Conservation (phyloP, 2,329 filamentous ascomycete genomes). For the Aureobasidium sp. region DNA sequence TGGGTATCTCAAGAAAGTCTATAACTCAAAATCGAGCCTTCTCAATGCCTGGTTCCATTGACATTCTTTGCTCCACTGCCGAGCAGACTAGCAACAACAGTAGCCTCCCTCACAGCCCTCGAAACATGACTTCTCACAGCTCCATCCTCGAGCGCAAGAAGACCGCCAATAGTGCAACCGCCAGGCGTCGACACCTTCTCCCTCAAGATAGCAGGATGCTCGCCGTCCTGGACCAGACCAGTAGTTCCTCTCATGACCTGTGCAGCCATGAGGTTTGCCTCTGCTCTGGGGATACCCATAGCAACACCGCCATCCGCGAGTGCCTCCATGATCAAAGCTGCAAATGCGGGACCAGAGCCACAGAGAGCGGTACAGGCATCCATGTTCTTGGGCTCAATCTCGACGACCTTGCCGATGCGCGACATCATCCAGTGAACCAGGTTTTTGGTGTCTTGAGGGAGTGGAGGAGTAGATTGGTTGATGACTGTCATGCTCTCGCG, state of each 20-base stretch:
- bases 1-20: background rate
- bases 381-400: slow-evolving; percentile 61
- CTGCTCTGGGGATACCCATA: slow-evolving; percentile 66
- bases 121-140: slow-evolving; percentile 60
- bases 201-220: slow-evolving; percentile 66
- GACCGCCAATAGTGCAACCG: slow-evolving; percentile 69
- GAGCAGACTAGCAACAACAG: slow-evolving; percentile 61
- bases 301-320: slow-evolving; percentile 71
- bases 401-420: slow-evolving; percentile 63
- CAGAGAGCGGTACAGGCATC: slow-evolving; percentile 68
- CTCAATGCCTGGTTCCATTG: slow-evolving; percentile 33
- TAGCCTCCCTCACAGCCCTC: slow-evolving; percentile 63
- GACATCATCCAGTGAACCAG: slow-evolving; percentile 72
- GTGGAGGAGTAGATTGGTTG: slow-evolving; percentile 52
- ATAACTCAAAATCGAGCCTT: background rate
- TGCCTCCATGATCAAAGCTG: slow-evolving; percentile 67
- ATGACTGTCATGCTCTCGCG: slow-evolving; percentile 77
- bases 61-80: slow-evolving; percentile 48
- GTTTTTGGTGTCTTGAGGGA: slow-evolving; percentile 45
- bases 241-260: slow-evolving; percentile 72
- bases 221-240: slow-evolving; percentile 59
- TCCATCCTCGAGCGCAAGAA: slow-evolving; percentile 68
- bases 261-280: slow-evolving; percentile 70
- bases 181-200: slow-evolving; percentile 74
- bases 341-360: slow-evolving; percentile 69